Percentiles rank a stretch among this genome's conserved stretches.
Evolutionary conservation across 148 eudicot species (phyloP).

Genomic region (Fagopyrum tataricum): DNA sequence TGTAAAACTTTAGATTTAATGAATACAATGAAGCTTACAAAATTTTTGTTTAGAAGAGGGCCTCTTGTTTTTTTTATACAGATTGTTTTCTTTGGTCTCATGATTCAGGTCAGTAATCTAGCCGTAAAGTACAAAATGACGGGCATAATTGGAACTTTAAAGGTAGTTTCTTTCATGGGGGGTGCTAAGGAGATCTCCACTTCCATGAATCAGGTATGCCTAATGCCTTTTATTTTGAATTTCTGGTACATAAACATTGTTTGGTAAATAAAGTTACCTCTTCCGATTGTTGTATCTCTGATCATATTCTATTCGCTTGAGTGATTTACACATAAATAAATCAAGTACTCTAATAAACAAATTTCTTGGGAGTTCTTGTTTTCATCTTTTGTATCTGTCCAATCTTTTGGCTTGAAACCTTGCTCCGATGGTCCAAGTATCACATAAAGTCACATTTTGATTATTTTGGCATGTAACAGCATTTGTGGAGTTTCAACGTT

Average conservation of each 20-base stretch:
- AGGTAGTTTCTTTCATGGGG: constrained; percentile 41
- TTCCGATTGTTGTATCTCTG: not conserved
- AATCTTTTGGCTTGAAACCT: too few relatives aligned
- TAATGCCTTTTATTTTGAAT: not conserved
- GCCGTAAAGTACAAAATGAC: constrained; percentile 48
- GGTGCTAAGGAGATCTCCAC: constrained; percentile 22
- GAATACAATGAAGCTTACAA: not conserved
- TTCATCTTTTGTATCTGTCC: not conserved
- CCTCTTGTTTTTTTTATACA: not conserved
- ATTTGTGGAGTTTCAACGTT: not conserved
- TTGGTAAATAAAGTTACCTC: not conserved
- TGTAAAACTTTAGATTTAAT: not conserved
- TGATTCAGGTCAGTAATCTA: constrained; percentile 37
- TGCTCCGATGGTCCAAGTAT: not conserved
- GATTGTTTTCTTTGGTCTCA: constrained; percentile 5
- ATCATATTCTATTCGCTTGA: not conserved
- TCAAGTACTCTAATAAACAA: not conserved
- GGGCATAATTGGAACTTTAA: constrained; percentile 57
- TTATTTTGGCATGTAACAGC: not conserved
- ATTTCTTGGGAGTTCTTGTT: not conserved
- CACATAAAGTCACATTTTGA: not conserved
- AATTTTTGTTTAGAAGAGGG: not conserved
- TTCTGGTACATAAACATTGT: constrained; percentile 1
- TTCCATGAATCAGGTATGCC: constrained; percentile 34
- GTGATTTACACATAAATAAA: not conserved